Evolutionary conservation across 176 grass and related monocot genomes (phyloP).

Genomic region (Phragmites australis): DNA sequence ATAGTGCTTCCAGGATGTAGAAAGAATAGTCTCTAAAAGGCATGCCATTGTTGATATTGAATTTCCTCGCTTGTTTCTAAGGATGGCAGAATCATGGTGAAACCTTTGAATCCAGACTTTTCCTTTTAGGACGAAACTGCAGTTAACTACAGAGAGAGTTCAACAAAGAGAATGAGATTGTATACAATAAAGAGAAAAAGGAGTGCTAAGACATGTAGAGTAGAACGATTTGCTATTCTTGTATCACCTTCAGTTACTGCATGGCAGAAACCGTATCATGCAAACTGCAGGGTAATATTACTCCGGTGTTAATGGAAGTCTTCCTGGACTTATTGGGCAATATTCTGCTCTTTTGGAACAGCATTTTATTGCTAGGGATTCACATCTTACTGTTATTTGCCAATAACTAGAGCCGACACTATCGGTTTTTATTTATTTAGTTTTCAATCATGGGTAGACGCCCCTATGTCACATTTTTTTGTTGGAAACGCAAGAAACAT

Average conservation of each 20-base stretch:
- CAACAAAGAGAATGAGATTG: not conserved
- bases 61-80: not conserved
- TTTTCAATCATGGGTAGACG: no score
- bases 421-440: no score
- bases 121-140: not conserved
- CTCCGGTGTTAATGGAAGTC: not conserved
- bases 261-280: not conserved
- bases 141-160: not conserved
- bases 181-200: not conserved
- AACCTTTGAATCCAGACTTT: not conserved
- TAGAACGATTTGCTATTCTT: not conserved
- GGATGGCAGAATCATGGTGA: not conserved
- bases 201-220: not conserved
- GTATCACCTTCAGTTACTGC: not conserved
- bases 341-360: no score
- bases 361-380: no score
- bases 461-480: not conserved
- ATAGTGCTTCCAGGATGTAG: not conserved
- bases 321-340: no score
- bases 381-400: no score
- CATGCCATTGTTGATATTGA: not conserved
- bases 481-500: not conserved
- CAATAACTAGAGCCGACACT: no score
- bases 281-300: not conserved
- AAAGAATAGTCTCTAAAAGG: not conserved